Conservation (phyloP, 2,329 filamentous ascomycete genomes). For the Periconia digitata region DNA sequence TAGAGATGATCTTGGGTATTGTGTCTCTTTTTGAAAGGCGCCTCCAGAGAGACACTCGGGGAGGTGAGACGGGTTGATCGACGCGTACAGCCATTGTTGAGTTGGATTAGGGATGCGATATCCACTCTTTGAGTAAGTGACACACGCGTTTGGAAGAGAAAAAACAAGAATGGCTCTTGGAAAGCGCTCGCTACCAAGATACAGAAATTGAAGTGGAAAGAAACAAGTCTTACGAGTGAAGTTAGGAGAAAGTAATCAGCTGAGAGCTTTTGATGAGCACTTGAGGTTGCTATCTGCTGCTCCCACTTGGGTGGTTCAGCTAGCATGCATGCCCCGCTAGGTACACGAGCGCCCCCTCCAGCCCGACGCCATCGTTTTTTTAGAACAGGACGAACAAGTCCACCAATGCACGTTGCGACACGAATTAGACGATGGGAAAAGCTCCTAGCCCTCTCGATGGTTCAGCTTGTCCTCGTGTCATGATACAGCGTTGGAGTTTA, state of each 20-base stretch:
- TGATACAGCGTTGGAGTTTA: background rate
- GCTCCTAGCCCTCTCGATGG: background rate
- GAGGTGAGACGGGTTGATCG: conserved; percentile 5
- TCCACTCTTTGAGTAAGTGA: no score
- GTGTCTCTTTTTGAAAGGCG: conserved; percentile 7
- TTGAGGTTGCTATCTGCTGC: background rate
- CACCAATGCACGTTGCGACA: background rate
- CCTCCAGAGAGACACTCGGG: conserved; percentile 7
- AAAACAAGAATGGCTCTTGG: background rate
- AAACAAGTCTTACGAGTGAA: background rate
- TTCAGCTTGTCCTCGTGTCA: background rate
- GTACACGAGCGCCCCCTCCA: background rate
- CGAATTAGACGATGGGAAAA: background rate
- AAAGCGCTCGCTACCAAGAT: background rate
- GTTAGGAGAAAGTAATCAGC: background rate
- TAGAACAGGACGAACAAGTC: background rate
- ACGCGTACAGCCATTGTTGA: conserved; percentile 1
- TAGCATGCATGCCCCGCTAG: background rate
- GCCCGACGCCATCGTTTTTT: background rate
- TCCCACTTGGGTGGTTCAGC: background rate
- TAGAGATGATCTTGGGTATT: background rate
- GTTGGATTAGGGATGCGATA: background rate
- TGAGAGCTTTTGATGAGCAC: background rate
- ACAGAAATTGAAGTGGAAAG: background rate
- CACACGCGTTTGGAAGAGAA: no score